phyloP scores from a whole-genome alignment of 805 yeast species.

The Scheffersomyces amazonensis region DNA sequence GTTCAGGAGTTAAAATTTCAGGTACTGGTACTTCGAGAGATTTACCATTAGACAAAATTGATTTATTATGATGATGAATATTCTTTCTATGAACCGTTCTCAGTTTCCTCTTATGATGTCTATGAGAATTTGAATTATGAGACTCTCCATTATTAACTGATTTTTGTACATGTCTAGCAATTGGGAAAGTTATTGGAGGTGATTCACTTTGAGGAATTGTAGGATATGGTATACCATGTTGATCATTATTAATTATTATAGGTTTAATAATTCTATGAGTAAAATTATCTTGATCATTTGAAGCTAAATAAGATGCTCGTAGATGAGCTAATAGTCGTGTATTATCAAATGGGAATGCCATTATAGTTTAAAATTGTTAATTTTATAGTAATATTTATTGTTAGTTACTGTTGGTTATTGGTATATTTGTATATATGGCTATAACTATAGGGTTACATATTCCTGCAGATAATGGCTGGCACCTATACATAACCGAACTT shows the following conservation, averaged over 20 bases:
- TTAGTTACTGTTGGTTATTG: too few species aligned
- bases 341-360: slow-evolving; percentile 38
- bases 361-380: too few species aligned
- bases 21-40: background rate
- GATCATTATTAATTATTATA: slow-evolving; percentile 5
- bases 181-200: slow-evolving; percentile 30
- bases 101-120: slow-evolving; percentile 1
- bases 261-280: slow-evolving; percentile 19
- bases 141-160: slow-evolving; percentile 5
- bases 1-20: too few species aligned
- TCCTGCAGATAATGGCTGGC: too few species aligned
- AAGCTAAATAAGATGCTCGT: slow-evolving; percentile 22
- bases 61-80: too few species aligned
- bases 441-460: too few species aligned
- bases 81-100: background rate
- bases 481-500: too few species aligned
- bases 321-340: slow-evolving; percentile 26
- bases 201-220: slow-evolving; percentile 17
- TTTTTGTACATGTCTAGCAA: slow-evolving; percentile 19
- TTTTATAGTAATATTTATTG: too few species aligned
- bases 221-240: background rate
- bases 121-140: background rate
- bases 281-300: slow-evolving; percentile 20
- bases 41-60: too few species aligned
- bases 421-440: too few species aligned